Conservation (phyloP, 2,329 filamentous ascomycete genomes). For the Macroventuria anomochaeta region DNA sequence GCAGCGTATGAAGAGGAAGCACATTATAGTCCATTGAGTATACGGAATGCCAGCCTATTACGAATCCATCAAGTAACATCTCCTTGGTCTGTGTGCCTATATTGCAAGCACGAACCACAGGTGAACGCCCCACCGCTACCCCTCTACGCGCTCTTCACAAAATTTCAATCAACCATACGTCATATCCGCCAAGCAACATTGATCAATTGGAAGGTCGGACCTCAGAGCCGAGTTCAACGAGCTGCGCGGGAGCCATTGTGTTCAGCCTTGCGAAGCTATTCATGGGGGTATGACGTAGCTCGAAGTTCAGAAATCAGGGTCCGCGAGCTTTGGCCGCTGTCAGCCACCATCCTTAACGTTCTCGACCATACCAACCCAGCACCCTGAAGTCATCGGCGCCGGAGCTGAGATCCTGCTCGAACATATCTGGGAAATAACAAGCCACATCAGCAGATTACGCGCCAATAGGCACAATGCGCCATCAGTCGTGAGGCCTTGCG, state of each 20-base stretch:
- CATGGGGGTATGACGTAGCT: constrained; percentile 28
- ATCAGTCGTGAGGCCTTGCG: constrained; percentile 14
- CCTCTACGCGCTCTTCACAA: not conserved
- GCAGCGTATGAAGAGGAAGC: not conserved
- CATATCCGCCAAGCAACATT: constrained; percentile 2
- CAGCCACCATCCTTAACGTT: not conserved
- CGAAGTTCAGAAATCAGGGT: constrained; percentile 11
- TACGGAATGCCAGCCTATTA: too few species aligned
- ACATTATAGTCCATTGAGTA: not conserved
- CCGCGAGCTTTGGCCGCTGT: not conserved
- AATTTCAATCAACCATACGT: constrained; percentile 1
- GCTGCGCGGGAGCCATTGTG: not conserved
- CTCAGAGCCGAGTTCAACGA: not conserved
- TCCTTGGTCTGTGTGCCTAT: not conserved
- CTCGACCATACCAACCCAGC: constrained; percentile 14
- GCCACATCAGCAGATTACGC: constrained; percentile 18
- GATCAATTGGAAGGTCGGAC: constrained; percentile 1
- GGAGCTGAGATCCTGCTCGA: constrained; percentile 6
- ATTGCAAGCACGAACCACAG: not conserved
- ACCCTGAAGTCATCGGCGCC: constrained; percentile 20
- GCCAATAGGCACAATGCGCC: constrained; percentile 26
- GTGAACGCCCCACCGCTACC: not conserved
- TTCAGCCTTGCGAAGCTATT: constrained; percentile 21
- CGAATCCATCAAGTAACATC: not conserved
- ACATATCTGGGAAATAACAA: constrained; percentile 14